These are phyloP conservation scores for Ophioceras dolichostomum DNA, from an alignment of 2,329 filamentous ascomycete genomes.

Conservation along the genomic window DNA sequence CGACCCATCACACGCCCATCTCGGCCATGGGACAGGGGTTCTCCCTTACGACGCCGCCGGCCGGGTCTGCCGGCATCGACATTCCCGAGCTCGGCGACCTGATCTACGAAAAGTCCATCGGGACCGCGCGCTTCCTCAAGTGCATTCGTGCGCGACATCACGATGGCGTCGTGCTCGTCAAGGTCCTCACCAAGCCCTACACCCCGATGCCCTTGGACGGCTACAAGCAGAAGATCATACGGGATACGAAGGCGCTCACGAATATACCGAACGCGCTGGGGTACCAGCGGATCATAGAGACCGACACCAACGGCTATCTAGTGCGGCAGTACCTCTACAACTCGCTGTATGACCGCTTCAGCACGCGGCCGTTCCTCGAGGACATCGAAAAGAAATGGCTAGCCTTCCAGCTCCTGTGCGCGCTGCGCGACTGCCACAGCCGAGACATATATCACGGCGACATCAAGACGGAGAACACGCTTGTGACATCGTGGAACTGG, in stretches of 20 bases:
- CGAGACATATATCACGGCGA: slow-evolving; percentile 90
- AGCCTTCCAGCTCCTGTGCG: slow-evolving; percentile 87
- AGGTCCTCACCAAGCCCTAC: slow-evolving; percentile 89
- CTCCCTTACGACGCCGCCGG: slow-evolving; percentile 82
- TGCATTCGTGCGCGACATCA: slow-evolving; percentile 82
- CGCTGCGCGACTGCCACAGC: slow-evolving; percentile 80
- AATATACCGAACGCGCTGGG: slow-evolving; percentile 83
- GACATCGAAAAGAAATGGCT: slow-evolving; percentile 99
- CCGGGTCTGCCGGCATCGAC: slow-evolving; percentile 87
- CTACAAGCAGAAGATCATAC: slow-evolving; percentile 72
- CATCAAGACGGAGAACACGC: slow-evolving; percentile 94
- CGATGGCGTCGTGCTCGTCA: slow-evolving; percentile 85
- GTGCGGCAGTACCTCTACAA: slow-evolving; percentile 93
- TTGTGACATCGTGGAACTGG: slow-evolving; percentile 99
- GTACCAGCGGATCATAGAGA: slow-evolving; percentile 87
- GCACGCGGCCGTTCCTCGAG: slow-evolving; percentile 90
- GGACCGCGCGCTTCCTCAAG: slow-evolving; percentile 91
- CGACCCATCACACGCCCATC: no score
- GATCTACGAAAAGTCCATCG: slow-evolving; percentile 83
- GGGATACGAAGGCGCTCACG: slow-evolving; percentile 65
- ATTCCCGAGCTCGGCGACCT: slow-evolving; percentile 84
- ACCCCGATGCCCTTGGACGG: slow-evolving; percentile 65
- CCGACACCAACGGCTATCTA: slow-evolving; percentile 80
- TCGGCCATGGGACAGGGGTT: slow-evolving; percentile 85
- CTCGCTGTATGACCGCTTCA: slow-evolving; percentile 92